Conservation (phyloP, 805 yeast genomes). For the Henningerozyma blattae region DNA sequence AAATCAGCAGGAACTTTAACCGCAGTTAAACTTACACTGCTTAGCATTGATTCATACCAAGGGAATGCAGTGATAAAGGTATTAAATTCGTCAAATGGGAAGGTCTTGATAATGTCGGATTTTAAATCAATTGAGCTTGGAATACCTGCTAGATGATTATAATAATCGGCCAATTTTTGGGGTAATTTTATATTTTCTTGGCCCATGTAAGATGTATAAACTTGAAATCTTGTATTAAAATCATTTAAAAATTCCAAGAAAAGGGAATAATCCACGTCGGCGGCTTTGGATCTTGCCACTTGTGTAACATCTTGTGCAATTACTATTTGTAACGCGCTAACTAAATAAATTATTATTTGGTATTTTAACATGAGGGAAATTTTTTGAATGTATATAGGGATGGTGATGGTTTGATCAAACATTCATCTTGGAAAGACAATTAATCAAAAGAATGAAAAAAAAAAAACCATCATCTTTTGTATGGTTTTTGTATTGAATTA, state of each 20-base stretch:
- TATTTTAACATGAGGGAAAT: no score
- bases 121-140: constrained; percentile 15
- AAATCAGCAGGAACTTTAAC: constrained; percentile 19
- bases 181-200: constrained; percentile 23
- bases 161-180: constrained; percentile 24
- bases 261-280: constrained; percentile 21
- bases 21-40: constrained; percentile 12
- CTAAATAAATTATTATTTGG: no score
- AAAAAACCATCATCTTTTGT: no score
- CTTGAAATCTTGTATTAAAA: constrained; percentile 15
- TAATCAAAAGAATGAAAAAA: no score
- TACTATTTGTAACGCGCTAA: no score
- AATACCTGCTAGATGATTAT: constrained; percentile 19
- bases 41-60: constrained; percentile 19
- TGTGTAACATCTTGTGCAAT: no score
- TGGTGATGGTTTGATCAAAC: no score
- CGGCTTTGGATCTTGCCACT: constrained; percentile 21
- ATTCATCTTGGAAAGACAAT: no score
- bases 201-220: constrained; percentile 27
- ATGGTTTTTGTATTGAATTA: no score
- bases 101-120: constrained; percentile 17
- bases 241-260: constrained; percentile 24
- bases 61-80: constrained; percentile 26
- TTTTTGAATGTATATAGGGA: no score
- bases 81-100: constrained; percentile 27